Evolutionary conservation across 2,329 filamentous ascomycete genomes (phyloP).

Genomic region (Penicillium sp.): DNA sequence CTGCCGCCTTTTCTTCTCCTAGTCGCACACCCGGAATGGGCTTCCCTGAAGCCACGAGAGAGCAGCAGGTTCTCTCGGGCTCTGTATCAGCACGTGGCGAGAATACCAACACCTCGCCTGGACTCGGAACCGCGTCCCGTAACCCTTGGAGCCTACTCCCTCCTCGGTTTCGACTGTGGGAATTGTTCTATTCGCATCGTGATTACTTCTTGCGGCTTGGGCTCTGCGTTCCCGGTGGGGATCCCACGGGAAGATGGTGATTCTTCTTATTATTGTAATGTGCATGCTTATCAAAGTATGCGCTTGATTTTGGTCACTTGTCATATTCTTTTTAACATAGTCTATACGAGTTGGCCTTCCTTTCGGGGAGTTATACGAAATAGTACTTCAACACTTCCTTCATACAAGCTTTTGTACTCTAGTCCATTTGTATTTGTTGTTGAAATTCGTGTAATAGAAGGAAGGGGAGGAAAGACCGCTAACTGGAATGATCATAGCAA

Average conservation of each 20-base stretch:
- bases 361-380: neutral
- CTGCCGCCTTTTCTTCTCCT: constrained; percentile 7
- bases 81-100: neutral
- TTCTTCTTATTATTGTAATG: neutral
- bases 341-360: neutral
- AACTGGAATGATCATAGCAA: neutral
- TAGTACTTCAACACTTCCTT: neutral
- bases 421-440: neutral
- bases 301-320: neutral
- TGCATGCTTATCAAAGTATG: neutral
- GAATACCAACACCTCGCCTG: neutral
- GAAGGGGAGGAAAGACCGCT: neutral
- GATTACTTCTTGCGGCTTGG: constrained; percentile 97
- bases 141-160: constrained; percentile 34
- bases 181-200: constrained; percentile 88
- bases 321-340: neutral
- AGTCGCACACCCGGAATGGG: neutral
- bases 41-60: neutral
- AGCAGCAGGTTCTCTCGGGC: constrained; percentile 4
- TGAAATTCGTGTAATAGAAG: neutral
- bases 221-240: constrained; percentile 80
- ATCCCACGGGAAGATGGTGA: constrained; percentile 31
- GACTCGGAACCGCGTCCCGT: constrained; percentile 7
- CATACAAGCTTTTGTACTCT: neutral
- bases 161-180: constrained; percentile 79